Base-by-base conservation (phyloP, 1,139 yeast species). In the Taiozyma sp. region DNA sequence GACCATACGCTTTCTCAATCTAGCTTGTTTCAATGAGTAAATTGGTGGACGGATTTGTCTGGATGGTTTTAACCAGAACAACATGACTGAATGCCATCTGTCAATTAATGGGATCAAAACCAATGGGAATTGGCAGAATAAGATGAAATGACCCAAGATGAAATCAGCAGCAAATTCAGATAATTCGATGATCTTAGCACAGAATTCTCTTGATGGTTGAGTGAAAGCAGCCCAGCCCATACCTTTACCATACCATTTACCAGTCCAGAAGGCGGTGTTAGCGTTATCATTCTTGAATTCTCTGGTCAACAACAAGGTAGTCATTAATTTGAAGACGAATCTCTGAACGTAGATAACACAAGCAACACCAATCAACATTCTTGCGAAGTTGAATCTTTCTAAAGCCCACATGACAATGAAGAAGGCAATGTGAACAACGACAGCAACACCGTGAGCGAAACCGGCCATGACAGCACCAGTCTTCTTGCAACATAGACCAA, bases 181-280 rank as follows among this genome's bases (percentile, higher is more conserved):
- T 78, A 88, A 75, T 76, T 93, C 99, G 62, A 91, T 88, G 59
- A 85, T 79, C 80, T 93, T 93, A 62, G 97, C 97, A 66, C 85
- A 81, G 70, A 88, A 90, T 75, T 93, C 99, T 79, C 99, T 88
- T 47, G 88, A 69, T 58, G 99, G 99, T 75, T 93, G 99, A 40
- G 98, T 87, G 77, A 88, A 80, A 22, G 98, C 97, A 83, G 88
- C 85, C 83, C 88, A 85, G 56, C 99, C 99, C 74, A 93, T 75
- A 66, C 96, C 95, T 57, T 89, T 77, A 56, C 95, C 91, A 72
- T 91, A 89, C 99, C 99, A 93, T 73, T 91, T 91, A 79, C 99
- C 99, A 56, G 96, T 87, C 99, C 99, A 93, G 93, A 95, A 93
- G 30, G 99, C 98, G 63, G 96, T 85, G 75, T 93, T 93, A 44